A percentile compares a stretch with the other conserved stretches of the same genome.
These are phyloP conservation scores for Euryodendron excelsum DNA, from an alignment of 148 eudicot species.

Conservation along the genomic window DNA sequence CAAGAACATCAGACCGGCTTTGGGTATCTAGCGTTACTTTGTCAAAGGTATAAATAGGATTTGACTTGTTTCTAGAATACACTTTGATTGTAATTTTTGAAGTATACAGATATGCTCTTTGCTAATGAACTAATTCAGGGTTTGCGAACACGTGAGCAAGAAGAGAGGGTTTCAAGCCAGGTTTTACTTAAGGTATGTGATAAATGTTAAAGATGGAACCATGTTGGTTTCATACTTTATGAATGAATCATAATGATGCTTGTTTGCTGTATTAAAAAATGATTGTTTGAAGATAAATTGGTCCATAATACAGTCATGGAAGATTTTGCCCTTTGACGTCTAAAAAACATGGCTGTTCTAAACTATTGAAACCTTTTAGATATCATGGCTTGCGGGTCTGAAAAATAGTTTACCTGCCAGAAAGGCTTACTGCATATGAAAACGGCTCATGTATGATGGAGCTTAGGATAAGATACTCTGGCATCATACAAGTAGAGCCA, in stretches of 20 bases:
- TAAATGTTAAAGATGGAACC: conserved; percentile 4
- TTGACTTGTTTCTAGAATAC: neutral
- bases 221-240: neutral
- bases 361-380: neutral
- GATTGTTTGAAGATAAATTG: neutral
- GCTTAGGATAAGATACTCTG: neutral
- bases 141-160: conserved; percentile 83
- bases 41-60: conserved; percentile 56
- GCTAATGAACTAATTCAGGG: conserved; percentile 49
- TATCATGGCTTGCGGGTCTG: neutral
- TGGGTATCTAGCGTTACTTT: conserved; percentile 70
- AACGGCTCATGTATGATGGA: neutral
- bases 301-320: neutral
- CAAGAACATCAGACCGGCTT: conserved; percentile 74
- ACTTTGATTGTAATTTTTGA: neutral
- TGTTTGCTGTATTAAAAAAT: neutral
- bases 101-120: neutral
- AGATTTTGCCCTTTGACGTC: neutral
- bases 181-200: conserved; percentile 65
- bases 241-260: neutral
- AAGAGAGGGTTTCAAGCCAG: conserved; percentile 85
- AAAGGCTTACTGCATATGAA: neutral
- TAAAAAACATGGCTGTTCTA: neutral
- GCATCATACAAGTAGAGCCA: neutral
- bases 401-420: neutral